Conservation (phyloP, 2,329 filamentous ascomycete genomes). For the Diplodia corticola region DNA sequence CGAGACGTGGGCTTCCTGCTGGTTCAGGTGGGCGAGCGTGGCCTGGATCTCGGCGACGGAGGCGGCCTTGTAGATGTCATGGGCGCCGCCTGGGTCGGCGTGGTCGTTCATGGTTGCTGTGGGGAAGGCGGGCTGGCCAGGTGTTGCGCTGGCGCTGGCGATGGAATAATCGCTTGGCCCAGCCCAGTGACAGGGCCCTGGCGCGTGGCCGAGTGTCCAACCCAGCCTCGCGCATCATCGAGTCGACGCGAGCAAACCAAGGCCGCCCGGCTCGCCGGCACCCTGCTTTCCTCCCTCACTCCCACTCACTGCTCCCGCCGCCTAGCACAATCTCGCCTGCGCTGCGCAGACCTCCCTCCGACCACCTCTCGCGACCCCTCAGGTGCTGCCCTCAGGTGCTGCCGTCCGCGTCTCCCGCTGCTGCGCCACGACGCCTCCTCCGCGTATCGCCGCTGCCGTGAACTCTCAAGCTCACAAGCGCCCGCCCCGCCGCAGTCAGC, state of each 20-base stretch:
- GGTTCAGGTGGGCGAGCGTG: constrained; percentile 72
- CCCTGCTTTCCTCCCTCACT: background rate
- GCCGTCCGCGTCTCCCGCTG: background rate
- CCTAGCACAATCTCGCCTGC: constrained; percentile 6
- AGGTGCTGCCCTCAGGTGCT: background rate
- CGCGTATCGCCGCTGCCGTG: background rate
- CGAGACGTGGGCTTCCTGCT: constrained; percentile 73
- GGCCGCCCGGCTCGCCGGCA: constrained; percentile 10
- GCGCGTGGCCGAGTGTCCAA: background rate
- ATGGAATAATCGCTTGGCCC: background rate
- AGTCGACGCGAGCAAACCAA: background rate
- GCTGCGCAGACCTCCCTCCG: background rate
- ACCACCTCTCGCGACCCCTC: constrained; percentile 6
- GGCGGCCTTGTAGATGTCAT: constrained; percentile 61
- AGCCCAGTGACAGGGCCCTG: background rate
- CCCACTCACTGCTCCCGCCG: background rate
- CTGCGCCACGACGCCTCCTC: constrained; percentile 19
- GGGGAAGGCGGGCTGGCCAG: constrained; percentile 14
- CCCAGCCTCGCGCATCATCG: background rate
- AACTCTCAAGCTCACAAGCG: background rate
- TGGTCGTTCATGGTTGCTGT: constrained; percentile 19
- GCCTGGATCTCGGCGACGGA: constrained; percentile 78
- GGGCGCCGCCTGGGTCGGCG: constrained; percentile 4
- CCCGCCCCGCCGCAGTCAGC: constrained; percentile 1
- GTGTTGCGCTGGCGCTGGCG: constrained; percentile 7